These are phyloP conservation scores for Angophora floribunda DNA, from an alignment of 345 rosid species.

Conservation along the genomic window DNA sequence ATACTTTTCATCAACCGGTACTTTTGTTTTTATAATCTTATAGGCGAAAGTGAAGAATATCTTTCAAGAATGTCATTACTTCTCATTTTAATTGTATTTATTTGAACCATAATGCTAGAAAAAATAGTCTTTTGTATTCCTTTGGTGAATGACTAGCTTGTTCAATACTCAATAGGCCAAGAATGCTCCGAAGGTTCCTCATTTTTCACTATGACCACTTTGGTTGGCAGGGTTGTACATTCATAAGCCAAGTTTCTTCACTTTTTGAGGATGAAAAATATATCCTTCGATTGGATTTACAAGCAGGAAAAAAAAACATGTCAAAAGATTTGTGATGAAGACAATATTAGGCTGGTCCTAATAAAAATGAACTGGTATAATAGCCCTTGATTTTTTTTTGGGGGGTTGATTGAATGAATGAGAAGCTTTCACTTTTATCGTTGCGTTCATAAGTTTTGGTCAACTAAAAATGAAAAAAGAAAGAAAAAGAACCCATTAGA, in stretches of 20 bases:
- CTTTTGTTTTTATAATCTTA: not conserved
- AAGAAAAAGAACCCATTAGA: no score
- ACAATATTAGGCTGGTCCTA: not conserved
- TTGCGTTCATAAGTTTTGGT: no score
- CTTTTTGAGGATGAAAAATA: not conserved
- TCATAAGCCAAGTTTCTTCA: not conserved
- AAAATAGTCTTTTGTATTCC: not conserved
- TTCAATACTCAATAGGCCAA: not conserved
- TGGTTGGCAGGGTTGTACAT: not conserved
- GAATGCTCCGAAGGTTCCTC: not conserved
- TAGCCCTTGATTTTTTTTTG: not conserved
- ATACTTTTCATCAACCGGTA: not conserved
- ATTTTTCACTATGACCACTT: not conserved
- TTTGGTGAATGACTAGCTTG: not conserved
- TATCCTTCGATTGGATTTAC: not conserved
- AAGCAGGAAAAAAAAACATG: not conserved
- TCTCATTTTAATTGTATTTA: not conserved
- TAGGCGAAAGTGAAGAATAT: not conserved
- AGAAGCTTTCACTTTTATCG: no score
- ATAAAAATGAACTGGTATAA: not conserved
- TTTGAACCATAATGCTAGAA: not conserved
- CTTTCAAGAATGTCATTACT: not conserved
- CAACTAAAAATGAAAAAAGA: no score
- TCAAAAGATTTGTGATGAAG: not conserved
- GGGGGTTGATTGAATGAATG: not conserved